Conservation (phyloP, 2,329 filamentous ascomycete genomes). For the Trichophyton mentagrophytes region DNA sequence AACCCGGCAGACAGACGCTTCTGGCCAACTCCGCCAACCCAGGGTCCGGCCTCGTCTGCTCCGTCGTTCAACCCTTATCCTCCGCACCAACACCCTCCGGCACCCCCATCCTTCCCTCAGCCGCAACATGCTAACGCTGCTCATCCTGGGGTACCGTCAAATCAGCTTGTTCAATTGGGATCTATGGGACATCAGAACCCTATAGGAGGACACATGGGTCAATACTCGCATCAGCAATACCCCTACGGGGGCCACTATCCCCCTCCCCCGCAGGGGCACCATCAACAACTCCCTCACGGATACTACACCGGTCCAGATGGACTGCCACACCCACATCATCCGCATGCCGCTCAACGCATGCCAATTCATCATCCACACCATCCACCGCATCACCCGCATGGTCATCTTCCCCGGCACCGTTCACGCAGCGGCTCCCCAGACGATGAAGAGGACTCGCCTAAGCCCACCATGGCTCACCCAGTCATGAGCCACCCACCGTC, state of each 20-base stretch:
- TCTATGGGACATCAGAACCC: constrained; percentile 10
- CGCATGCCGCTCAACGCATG: constrained; percentile 4
- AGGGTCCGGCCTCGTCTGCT: constrained; percentile 28
- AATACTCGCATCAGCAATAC: constrained; percentile 8
- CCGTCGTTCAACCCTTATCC: constrained; percentile 30
- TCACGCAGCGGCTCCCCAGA: constrained; percentile 14
- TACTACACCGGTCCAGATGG: constrained; percentile 11
- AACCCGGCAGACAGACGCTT: constrained; percentile 22
- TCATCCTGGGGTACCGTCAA: constrained; percentile 17
- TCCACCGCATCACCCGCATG: constrained; percentile 3
- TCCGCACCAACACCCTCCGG: constrained; percentile 17
- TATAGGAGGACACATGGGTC: constrained; percentile 7
- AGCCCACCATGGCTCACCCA: constrained; percentile 21
- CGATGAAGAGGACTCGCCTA: constrained; percentile 20
- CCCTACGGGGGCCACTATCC: constrained; percentile 11
- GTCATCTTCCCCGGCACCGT: constrained; percentile 8
- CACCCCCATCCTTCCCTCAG: constrained; percentile 9
- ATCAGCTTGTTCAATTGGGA: constrained; percentile 14
- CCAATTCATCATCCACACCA: constrained; percentile 9
- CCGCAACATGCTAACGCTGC: constrained; percentile 14
- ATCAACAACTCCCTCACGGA: constrained; percentile 5
- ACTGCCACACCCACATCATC: constrained; percentile 4
- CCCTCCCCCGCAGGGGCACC: constrained; percentile 7
- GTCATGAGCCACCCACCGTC: constrained; percentile 16
- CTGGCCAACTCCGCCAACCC: constrained; percentile 21